Percentiles rank a stretch among this genome's conserved stretches.
These are phyloP conservation scores for Atalantia buxifolia DNA, from an alignment of 345 rosid genomes.

Conservation along the genomic window DNA sequence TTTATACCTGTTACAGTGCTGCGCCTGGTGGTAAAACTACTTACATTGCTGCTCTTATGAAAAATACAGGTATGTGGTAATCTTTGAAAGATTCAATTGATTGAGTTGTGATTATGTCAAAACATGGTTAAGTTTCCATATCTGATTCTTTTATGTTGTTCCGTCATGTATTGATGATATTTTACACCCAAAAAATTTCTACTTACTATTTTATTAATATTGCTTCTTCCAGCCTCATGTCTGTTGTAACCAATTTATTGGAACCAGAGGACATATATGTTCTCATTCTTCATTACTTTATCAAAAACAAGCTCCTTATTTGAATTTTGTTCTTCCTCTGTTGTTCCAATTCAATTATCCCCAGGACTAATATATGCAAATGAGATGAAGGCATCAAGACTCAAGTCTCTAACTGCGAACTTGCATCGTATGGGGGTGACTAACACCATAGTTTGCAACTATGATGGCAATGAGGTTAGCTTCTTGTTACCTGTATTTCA, in stretches of 20 bases:
- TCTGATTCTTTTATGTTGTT: background rate
- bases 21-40: constrained; percentile 97
- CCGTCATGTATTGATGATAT: background rate
- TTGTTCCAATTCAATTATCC: constrained; percentile 18
- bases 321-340: background rate
- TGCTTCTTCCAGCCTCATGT: background rate
- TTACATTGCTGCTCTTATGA: constrained; percentile 77
- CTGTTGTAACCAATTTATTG: background rate
- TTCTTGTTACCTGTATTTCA: constrained; percentile 1
- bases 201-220: background rate
- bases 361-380: constrained; percentile 88
- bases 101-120: background rate
- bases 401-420: constrained; percentile 89
- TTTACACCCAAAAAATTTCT: background rate
- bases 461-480: constrained; percentile 94
- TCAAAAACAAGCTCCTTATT: background rate
- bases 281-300: background rate
- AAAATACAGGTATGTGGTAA: constrained; percentile 63
- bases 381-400: constrained; percentile 80
- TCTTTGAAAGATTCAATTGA: constrained; percentile 7
- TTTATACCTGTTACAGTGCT: constrained; percentile 55
- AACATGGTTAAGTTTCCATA: background rate
- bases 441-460: constrained; percentile 86
- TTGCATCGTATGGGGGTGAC: constrained; percentile 94
- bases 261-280: background rate